These are phyloP conservation scores for Plantago elongata DNA, from an alignment of 257 asterid species.

Conservation along the genomic window DNA sequence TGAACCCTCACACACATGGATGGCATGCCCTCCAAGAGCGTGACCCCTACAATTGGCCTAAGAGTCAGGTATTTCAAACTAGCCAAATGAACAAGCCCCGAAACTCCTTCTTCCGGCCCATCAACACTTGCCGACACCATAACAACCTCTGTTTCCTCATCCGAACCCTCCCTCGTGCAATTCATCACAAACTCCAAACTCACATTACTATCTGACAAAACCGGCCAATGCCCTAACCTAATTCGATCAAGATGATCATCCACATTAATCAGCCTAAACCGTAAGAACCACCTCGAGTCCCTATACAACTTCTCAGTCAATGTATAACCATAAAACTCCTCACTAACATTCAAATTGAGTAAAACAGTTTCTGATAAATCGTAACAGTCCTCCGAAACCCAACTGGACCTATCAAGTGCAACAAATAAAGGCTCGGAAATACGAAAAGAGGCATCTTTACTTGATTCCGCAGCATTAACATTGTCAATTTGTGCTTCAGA, in stretches of 20 bases:
- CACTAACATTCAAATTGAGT: slow-evolving; percentile 49
- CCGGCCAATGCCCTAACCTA: slow-evolving; percentile 95
- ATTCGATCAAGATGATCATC: slow-evolving; percentile 59
- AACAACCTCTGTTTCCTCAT: slow-evolving; percentile 43
- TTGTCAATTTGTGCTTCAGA: slow-evolving; percentile 28
- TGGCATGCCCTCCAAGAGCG: slow-evolving; percentile 29
- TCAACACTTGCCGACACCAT: slow-evolving; percentile 68
- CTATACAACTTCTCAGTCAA: slow-evolving; percentile 43
- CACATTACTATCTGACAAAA: slow-evolving; percentile 44
- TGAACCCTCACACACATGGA: slow-evolving; percentile 69
- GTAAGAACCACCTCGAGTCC: slow-evolving; percentile 47
- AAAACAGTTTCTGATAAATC: slow-evolving; percentile 74
- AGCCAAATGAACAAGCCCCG: slow-evolving; percentile 79
- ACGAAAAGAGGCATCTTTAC: slow-evolving; percentile 21
- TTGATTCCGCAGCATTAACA: slow-evolving; percentile 17
- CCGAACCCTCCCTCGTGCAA: slow-evolving; percentile 13
- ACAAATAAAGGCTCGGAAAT: slow-evolving; percentile 50
- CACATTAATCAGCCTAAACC: slow-evolving; percentile 60
- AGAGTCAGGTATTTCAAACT: slow-evolving; percentile 72
- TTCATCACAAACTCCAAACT: slow-evolving; percentile 53
- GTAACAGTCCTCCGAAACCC: slow-evolving; percentile 59
- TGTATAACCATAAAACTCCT: slow-evolving; percentile 40
- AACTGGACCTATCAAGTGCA: slow-evolving; percentile 49
- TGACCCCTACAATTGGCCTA: slow-evolving; percentile 51
- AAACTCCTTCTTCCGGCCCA: slow-evolving; percentile 77